A percentile compares a stretch with the other conserved stretches of the same genome.
These are phyloP conservation scores for Mytilinidion resinicola DNA, from an alignment of 495 filamentous ascomycete species.

Conservation along the genomic window DNA sequence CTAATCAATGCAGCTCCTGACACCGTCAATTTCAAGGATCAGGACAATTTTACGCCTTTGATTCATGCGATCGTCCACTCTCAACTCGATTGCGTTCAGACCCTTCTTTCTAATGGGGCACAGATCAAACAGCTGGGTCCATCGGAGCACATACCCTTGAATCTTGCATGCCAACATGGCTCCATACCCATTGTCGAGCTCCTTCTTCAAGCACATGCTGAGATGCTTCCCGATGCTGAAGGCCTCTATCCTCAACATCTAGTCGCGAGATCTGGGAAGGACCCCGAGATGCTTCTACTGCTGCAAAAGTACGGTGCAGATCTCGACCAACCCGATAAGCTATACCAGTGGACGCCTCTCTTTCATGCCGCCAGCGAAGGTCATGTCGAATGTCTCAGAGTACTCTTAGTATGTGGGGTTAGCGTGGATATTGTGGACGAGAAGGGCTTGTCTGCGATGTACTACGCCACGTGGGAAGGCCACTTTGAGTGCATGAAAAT, in stretches of 20 bases:
- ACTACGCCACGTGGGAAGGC: constrained; percentile 98
- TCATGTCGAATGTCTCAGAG: constrained; percentile 77
- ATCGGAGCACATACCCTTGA: constrained; percentile 87
- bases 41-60: constrained; percentile 93
- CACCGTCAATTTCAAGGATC: constrained; percentile 80
- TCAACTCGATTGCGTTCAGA: constrained; percentile 68
- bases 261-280: constrained; percentile 83
- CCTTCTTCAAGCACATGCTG: constrained; percentile 69
- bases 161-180: constrained; percentile 89
- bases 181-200: constrained; percentile 74
- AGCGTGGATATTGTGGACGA: constrained; percentile 75
- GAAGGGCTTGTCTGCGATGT: constrained; percentile 89
- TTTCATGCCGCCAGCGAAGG: constrained; percentile 97
- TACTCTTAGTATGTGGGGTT: constrained; percentile 67
- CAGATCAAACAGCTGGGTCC: constrained; percentile 75
- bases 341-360: constrained; percentile 94
- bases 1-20: constrained; percentile 54
- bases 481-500: constrained; percentile 90
- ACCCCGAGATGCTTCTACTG: constrained; percentile 67
- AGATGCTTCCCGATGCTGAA: constrained; percentile 84
- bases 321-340: constrained; percentile 83
- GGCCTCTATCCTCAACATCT: constrained; percentile 97
- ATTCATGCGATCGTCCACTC: constrained; percentile 90
- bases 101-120: constrained; percentile 64
- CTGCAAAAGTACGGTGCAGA: constrained; percentile 85